A percentile compares a stretch with the other conserved stretches of the same genome.
Evolutionary conservation across 352 stramenopile genomes (phyloP).

Genomic region (Pythium rishiriense): DNA sequence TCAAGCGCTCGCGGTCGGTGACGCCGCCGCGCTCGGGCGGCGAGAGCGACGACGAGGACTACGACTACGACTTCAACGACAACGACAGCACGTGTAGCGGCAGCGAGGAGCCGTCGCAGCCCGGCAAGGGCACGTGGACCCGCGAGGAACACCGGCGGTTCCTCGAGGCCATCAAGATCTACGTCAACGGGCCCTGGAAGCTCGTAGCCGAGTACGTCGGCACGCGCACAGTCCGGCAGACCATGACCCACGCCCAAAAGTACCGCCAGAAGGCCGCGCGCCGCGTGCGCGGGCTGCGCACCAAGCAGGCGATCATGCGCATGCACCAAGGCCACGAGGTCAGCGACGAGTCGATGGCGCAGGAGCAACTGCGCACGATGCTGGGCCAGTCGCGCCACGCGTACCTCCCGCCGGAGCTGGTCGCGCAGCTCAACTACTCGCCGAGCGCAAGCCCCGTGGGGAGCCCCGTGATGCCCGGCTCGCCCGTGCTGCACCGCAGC

Average conservation of each 20-base stretch:
- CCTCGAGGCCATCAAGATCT: slow-evolving; percentile 74
- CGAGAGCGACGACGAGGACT: slow-evolving; percentile 24
- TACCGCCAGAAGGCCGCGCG: slow-evolving; percentile 66
- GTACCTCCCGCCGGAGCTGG: slow-evolving; percentile 20
- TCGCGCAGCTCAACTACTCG: slow-evolving; percentile 18
- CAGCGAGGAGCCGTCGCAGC: slow-evolving; percentile 22
- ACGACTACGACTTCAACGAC: slow-evolving; percentile 19
- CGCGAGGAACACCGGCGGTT: slow-evolving; percentile 68
- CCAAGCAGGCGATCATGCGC: slow-evolving; percentile 72
- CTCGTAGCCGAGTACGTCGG: slow-evolving; percentile 60
- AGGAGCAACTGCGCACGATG: slow-evolving; percentile 56
- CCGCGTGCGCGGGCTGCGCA: slow-evolving; percentile 57
- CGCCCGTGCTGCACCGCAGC: slow-evolving; percentile 10
- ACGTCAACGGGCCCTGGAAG: slow-evolving; percentile 69
- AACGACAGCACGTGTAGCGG: slow-evolving; percentile 26
- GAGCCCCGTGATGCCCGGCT: slow-evolving; percentile 20
- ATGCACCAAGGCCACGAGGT: slow-evolving; percentile 68
- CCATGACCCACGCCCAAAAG: slow-evolving; percentile 78
- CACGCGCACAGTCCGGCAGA: slow-evolving; percentile 72
- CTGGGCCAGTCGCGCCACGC: slow-evolving; percentile 21
- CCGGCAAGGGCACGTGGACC: slow-evolving; percentile 52
- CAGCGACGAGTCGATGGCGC: slow-evolving; percentile 61
- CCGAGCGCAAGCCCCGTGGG: slow-evolving; percentile 12
- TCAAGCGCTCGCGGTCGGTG: slow-evolving; percentile 4
- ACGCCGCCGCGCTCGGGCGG: slow-evolving; percentile 19